These are phyloP conservation scores for Solanum sejunctum DNA, from an alignment of 257 asterid species.

Conservation along the genomic window DNA sequence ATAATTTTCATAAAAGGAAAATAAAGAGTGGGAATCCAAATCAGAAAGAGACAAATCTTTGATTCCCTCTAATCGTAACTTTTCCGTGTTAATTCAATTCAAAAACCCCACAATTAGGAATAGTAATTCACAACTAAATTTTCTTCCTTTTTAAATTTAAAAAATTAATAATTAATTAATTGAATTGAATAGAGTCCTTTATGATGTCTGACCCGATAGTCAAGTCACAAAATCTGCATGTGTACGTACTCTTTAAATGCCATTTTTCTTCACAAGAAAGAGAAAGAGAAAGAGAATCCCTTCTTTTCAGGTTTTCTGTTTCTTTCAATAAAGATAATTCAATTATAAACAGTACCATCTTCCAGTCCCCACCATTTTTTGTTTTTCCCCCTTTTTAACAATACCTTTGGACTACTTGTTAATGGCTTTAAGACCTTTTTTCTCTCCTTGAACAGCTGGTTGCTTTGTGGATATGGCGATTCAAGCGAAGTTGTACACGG, in stretches of 20 bases:
- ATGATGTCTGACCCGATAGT: slow-evolving; percentile 37
- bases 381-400: not conserved
- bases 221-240: slow-evolving; percentile 60
- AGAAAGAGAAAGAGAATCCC: slow-evolving; percentile 1
- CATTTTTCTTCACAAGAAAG: slow-evolving; percentile 6
- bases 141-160: not conserved
- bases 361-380: not conserved
- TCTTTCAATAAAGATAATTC: not conserved
- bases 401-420: too few relatives aligned
- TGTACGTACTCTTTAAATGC: slow-evolving; percentile 21
- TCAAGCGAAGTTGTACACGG: slow-evolving; percentile 44
- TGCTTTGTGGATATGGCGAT: slow-evolving; percentile 30
- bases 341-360: not conserved
- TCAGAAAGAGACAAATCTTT: not conserved
- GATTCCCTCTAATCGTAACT: not conserved
- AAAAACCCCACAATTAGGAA: not conserved
- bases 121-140: not conserved
- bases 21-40: not conserved
- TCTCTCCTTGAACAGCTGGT: not conserved
- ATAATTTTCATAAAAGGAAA: not conserved
- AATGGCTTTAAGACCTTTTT: too few relatives aligned
- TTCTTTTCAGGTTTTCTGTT: slow-evolving; percentile 17
- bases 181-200: not conserved
- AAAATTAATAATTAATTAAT: not conserved
- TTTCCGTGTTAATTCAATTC: not conserved